A percentile compares a stretch with the other conserved stretches of the same genome.
Evolutionary conservation across 768 basidiomycete species (phyloP).

Genomic region (Podaxis sp.): DNA sequence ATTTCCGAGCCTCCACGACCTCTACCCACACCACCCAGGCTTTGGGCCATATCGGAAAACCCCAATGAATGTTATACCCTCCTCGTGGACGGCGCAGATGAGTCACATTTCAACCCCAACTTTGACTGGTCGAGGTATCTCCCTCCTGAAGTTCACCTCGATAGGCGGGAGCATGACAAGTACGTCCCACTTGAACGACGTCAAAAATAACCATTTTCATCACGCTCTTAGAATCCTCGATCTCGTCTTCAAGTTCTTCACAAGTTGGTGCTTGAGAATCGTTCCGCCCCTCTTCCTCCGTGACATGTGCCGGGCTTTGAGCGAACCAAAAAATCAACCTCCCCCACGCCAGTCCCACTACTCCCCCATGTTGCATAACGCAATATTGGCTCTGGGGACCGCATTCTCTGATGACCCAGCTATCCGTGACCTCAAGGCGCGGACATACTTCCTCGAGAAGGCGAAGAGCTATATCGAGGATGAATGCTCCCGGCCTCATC

Average conservation of each 20-base stretch:
- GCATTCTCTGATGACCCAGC: constrained; percentile 45
- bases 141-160: constrained; percentile 40
- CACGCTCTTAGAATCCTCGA: constrained; percentile 37
- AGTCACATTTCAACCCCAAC: constrained; percentile 40
- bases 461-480: constrained; percentile 48
- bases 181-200: constrained; percentile 20
- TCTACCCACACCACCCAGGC: constrained; percentile 27
- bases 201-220: constrained; percentile 5
- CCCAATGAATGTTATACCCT: constrained; percentile 40
- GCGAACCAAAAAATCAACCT: constrained; percentile 33
- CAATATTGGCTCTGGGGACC: constrained; percentile 47
- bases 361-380: constrained; percentile 73
- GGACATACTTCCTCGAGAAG: constrained; percentile 39
- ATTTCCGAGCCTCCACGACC: constrained; percentile 4
- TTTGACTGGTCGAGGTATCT: constrained; percentile 53
- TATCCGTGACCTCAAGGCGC: constrained; percentile 40
- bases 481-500: constrained; percentile 45
- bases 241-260: constrained; percentile 48
- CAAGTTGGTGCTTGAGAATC: constrained; percentile 49
- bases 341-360: constrained; percentile 56
- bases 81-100: constrained; percentile 39
- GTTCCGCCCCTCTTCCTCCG: constrained; percentile 49
- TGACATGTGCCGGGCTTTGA: constrained; percentile 45
- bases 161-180: constrained; percentile 46
- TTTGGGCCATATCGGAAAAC: constrained; percentile 38